Evolutionary conservation across 2,329 filamentous ascomycete species (phyloP).

Genomic region (Thermoascus crustaceus): DNA sequence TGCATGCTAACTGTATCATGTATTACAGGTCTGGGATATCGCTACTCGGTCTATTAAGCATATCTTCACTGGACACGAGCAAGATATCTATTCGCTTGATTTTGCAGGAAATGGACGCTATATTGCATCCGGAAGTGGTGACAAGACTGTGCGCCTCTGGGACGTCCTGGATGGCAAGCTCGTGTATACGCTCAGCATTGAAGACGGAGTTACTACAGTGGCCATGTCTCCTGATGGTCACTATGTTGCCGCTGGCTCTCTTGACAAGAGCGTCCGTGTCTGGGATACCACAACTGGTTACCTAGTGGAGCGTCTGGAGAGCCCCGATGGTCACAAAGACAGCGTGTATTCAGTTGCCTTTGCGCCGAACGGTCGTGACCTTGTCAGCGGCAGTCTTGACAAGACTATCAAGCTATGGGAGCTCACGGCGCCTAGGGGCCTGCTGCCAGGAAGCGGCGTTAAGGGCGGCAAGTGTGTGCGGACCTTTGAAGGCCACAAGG

Average conservation of each 20-base stretch:
- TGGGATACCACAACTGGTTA: conserved; percentile 87
- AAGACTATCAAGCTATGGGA: conserved; percentile 99
- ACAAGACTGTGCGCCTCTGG: conserved; percentile 91
- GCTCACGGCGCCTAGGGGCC: conserved; percentile 62
- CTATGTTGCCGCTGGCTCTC: conserved; percentile 85
- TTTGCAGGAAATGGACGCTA: conserved; percentile 89
- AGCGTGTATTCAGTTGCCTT: conserved; percentile 96
- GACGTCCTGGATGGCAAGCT: conserved; percentile 80
- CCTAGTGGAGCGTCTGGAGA: conserved; percentile 84
- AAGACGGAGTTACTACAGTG: conserved; percentile 95
- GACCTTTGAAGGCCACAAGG: conserved; percentile 94
- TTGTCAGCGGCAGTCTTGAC: conserved; percentile 90
- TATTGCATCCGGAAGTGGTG: conserved; percentile 91
- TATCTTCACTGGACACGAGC: conserved; percentile 92
- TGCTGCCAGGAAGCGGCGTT: conserved; percentile 56
- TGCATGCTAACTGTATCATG: conserved; percentile 1
- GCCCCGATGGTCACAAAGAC: conserved; percentile 89
- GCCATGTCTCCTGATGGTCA: conserved; percentile 94
- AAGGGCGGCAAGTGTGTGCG: conserved; percentile 91
- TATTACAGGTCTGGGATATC: conserved; percentile 75
- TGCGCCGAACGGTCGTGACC: conserved; percentile 81
- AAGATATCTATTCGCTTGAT: conserved; percentile 95
- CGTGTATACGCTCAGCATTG: conserved; percentile 79
- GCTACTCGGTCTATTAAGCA: conserved; percentile 72
- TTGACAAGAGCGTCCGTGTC: conserved; percentile 95